Evolutionary conservation across 805 yeast species (phyloP).

Genomic region (Saccharomycodes ludwigii): DNA sequence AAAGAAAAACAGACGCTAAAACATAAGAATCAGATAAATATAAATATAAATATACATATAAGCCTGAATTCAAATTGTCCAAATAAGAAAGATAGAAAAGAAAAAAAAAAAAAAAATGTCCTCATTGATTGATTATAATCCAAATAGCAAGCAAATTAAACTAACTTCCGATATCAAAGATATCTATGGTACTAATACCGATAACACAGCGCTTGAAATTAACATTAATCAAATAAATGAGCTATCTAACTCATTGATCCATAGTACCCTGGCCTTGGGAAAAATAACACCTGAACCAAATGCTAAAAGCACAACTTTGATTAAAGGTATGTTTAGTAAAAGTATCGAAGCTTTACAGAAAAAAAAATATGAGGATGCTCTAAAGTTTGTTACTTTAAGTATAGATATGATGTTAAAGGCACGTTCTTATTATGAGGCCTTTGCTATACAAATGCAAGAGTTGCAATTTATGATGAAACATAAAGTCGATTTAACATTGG

Average conservation of each 20-base stretch:
- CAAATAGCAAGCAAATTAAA: constrained; percentile 17
- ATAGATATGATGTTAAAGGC: constrained; percentile 49
- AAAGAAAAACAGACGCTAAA: no score
- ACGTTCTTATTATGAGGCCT: constrained; percentile 62
- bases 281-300: constrained; percentile 43
- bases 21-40: no score
- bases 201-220: constrained; percentile 10
- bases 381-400: constrained; percentile 52
- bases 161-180: constrained; percentile 7
- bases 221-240: constrained; percentile 25
- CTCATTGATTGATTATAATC: constrained; percentile 18
- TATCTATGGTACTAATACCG: no score
- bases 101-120: no score
- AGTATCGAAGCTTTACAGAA: constrained; percentile 39
- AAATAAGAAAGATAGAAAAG: no score
- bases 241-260: constrained; percentile 22
- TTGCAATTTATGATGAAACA: constrained; percentile 53
- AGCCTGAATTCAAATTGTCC: no score
- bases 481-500: constrained; percentile 54
- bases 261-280: constrained; percentile 32
- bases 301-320: constrained; percentile 37
- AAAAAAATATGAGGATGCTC: constrained; percentile 41
- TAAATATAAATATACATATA: no score
- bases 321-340: constrained; percentile 54
- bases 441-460: constrained; percentile 62